Conservation (phyloP, 169 alveolate genomes). For the Plasmodium vivax region DNA sequence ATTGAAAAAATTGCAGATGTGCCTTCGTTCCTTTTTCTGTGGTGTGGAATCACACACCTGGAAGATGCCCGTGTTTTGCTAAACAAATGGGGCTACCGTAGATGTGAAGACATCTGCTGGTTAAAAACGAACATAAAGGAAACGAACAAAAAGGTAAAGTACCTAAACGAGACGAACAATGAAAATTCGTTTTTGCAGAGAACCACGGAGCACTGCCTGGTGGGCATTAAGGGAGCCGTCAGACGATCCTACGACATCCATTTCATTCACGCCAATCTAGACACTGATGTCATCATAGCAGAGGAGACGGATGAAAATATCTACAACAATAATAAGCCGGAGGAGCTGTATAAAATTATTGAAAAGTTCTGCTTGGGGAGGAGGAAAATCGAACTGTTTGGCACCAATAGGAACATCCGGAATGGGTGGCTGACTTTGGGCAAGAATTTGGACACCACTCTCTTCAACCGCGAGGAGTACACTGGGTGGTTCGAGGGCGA, state of each 20-base stretch:
- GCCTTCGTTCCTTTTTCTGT: conserved; percentile 91
- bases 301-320: conserved; percentile 89
- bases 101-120: conserved; percentile 97
- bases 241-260: conserved; percentile 90
- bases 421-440: conserved; percentile 94
- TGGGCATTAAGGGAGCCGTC: conserved; percentile 95
- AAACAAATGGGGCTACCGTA: conserved; percentile 93
- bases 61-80: conserved; percentile 87
- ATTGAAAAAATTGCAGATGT: conserved; percentile 91
- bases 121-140: conserved; percentile 89
- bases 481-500: conserved; percentile 87
- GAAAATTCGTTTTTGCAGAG: conserved; percentile 85
- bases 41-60: conserved; percentile 92
- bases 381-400: conserved; percentile 92
- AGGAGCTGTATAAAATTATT: conserved; percentile 91
- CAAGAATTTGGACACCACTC: conserved; percentile 80
- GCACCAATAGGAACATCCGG: conserved; percentile 89
- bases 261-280: conserved; percentile 95
- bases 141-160: conserved; percentile 76
- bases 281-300: conserved; percentile 94
- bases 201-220: conserved; percentile 94
- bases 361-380: conserved; percentile 95
- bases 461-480: conserved; percentile 84
- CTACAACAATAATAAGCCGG: conserved; percentile 86
- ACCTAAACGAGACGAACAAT: conserved; percentile 71